Base-by-base conservation (phyloP, 805 yeast species). In the Candida boidinii region DNA sequence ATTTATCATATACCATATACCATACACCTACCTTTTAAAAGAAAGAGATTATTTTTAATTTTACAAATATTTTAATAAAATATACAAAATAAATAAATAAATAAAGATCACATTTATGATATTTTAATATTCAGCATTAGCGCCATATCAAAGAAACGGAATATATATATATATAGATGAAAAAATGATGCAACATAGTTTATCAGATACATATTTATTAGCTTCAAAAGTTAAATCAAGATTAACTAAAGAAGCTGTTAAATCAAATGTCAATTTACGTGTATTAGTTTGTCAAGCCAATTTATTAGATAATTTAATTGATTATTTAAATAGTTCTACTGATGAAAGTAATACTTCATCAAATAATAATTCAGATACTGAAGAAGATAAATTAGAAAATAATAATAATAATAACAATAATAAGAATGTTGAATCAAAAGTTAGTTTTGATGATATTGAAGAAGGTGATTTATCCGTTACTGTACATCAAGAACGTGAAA, bases 201-300 rank as follows among this genome's bases (percentile, higher is more conserved):
- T n/a, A n/a, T n/a, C n/a, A n/a, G n/a, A 17, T 38, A 62, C 81
- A 5, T 79, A 75, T 53, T 46, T 70, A 11, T 62, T 79, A 34
- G 86, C 86, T 17, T 67, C 79, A 26, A 68, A 63, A 44, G 88
- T 80, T 23, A 73, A 80, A 48, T 46, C 65, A 14, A 79, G 77
- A 57, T 66, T 79, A 17, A 74, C 82, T 28, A 61, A 56, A 35
- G 83, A 79, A 44, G 83, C 84, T 5, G 53, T 70, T 17, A 65
- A 66, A 41, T 68, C 69, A 11, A 79, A 76, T 44, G 69, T 77
- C 21, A 59, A 73, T 34, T 62, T 79, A 31, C 63, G 82, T 30
- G 58, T 63, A 31, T 62, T 79, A 25, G 84, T 79, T 4, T 66
- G 75, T 26, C 87, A 80, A 53, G 86, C 87, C 15, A 80, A 79